These are phyloP conservation scores for Aciculoconidium aculeatum DNA, from an alignment of 805 yeast genomes.

Conservation along the genomic window DNA sequence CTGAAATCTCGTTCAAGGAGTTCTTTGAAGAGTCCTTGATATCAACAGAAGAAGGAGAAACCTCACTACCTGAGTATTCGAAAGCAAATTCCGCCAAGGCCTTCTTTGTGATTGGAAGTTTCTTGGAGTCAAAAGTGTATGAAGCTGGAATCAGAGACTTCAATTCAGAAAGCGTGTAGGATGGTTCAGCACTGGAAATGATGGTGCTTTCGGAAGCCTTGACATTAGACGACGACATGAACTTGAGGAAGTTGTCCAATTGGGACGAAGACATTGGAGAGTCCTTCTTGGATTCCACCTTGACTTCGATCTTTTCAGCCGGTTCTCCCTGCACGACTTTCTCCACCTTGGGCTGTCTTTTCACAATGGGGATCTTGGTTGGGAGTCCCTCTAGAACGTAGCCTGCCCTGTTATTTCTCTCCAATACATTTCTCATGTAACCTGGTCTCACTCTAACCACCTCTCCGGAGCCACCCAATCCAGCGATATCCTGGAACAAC, in stretches of 20 bases:
- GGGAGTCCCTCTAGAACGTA: constrained; percentile 43
- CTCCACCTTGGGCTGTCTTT: constrained; percentile 8
- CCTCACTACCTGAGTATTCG: constrained; percentile 27
- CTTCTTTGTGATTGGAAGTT: constrained; percentile 24
- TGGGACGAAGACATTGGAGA: constrained; percentile 35
- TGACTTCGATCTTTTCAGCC: constrained; percentile 1
- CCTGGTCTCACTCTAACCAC: constrained; percentile 71
- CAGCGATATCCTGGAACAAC: constrained; percentile 60
- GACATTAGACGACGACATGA: too few relatives aligned
- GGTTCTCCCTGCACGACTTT: constrained; percentile 2
- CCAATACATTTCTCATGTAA: constrained; percentile 73
- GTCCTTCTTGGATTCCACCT: too few relatives aligned
- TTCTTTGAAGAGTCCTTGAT: constrained; percentile 3
- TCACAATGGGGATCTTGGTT: constrained; percentile 40
- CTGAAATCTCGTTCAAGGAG: not conserved
- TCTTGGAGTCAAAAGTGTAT: constrained; percentile 14
- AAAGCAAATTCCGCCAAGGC: constrained; percentile 19
- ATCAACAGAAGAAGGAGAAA: constrained; percentile 9
- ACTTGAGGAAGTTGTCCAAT: constrained; percentile 29
- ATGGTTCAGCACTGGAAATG: constrained; percentile 12
- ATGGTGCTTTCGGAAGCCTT: too few relatives aligned
- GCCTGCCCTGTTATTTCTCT: constrained; percentile 66
- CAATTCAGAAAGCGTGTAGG: constrained; percentile 27
- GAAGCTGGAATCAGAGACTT: constrained; percentile 23
- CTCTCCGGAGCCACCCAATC: constrained; percentile 66